Evolutionary conservation across 148 eudicot genomes (phyloP).

Genomic region (Chenopodium suecicum): DNA sequence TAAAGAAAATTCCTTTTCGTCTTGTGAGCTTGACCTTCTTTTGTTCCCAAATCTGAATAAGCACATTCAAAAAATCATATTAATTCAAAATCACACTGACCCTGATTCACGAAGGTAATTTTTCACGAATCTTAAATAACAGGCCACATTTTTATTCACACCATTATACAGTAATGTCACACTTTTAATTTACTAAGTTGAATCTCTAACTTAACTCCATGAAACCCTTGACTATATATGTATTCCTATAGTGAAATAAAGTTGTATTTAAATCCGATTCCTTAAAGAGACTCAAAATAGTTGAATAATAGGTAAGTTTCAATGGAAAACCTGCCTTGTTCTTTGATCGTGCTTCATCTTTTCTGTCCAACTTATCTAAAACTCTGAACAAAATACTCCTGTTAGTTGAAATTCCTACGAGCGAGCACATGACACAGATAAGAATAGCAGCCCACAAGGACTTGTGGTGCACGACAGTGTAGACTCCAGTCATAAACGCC

Average conservation of each 20-base stretch:
- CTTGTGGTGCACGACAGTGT: not conserved
- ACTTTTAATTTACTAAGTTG: too few relatives aligned
- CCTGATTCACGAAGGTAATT: too few relatives aligned
- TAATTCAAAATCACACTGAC: not conserved
- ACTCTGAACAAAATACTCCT: not conserved
- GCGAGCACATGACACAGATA: constrained; percentile 1
- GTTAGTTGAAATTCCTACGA: not conserved
- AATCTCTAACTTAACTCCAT: too few relatives aligned
- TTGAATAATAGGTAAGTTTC: too few relatives aligned
- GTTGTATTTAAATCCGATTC: too few relatives aligned
- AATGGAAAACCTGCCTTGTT: not conserved
- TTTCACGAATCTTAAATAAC: too few relatives aligned
- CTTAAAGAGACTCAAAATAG: too few relatives aligned
- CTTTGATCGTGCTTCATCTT: not conserved
- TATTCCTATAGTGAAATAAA: too few relatives aligned
- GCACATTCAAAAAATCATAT: not conserved
- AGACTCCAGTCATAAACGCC: constrained; percentile 21
- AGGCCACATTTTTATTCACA: too few relatives aligned
- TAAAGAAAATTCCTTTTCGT: not conserved
- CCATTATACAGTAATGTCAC: too few relatives aligned
- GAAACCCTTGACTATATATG: too few relatives aligned
- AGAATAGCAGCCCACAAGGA: constrained; percentile 11
- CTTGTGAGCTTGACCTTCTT: not conserved
- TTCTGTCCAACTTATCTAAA: not conserved
- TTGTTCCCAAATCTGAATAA: constrained; percentile 3